Evolutionary conservation across 495 filamentous ascomycete species (phyloP).

Genomic region (Melanomma pulvis-pyrius): DNA sequence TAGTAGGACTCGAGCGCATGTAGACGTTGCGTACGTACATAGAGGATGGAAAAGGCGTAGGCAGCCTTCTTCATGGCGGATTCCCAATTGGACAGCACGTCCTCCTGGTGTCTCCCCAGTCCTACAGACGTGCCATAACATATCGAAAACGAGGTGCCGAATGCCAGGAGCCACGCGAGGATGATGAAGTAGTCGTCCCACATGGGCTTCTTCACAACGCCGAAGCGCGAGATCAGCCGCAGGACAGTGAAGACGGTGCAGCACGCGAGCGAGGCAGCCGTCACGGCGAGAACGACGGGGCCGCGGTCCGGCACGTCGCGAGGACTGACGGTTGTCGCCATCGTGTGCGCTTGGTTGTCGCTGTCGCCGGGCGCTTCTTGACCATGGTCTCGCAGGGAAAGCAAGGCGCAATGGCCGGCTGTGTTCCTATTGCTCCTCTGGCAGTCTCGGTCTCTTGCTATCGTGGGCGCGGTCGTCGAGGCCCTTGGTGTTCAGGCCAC

Average conservation of each 20-base stretch:
- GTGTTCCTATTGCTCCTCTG: background rate
- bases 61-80: constrained; percentile 63
- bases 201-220: constrained; percentile 68
- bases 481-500: background rate
- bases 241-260: constrained; percentile 72
- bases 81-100: constrained; percentile 57
- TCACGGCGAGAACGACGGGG: constrained; percentile 72
- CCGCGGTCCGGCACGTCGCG: constrained; percentile 49
- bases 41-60: constrained; percentile 83
- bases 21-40: constrained; percentile 58
- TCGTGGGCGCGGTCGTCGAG: constrained; percentile 27
- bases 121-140: constrained; percentile 71
- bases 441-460: background rate
- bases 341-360: constrained; percentile 8
- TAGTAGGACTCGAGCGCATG: constrained; percentile 14
- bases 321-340: constrained; percentile 11
- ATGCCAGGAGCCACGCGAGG: constrained; percentile 78
- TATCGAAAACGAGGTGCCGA: constrained; percentile 75
- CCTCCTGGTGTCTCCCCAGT: constrained; percentile 71
- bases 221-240: constrained; percentile 70
- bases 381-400: constrained; percentile 4
- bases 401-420: background rate
- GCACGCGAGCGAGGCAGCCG: constrained; percentile 66
- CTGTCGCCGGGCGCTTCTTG: background rate
- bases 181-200: constrained; percentile 85